phyloP scores from a whole-genome alignment of 2,329 filamentous ascomycete species.

The Domatiomyces globalis region DNA sequence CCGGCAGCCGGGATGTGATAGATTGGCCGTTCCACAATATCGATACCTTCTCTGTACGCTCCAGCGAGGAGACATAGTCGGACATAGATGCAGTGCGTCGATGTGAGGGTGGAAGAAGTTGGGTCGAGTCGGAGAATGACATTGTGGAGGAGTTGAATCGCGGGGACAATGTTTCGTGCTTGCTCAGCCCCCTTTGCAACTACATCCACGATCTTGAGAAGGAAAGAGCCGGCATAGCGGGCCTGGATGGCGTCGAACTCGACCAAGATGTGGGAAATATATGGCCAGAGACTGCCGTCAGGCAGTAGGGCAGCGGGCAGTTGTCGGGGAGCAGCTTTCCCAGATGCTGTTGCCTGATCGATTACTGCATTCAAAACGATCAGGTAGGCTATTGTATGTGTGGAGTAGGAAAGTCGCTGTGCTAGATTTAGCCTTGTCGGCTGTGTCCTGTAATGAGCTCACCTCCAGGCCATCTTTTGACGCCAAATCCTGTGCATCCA shows the following conservation, averaged over 20 bases:
- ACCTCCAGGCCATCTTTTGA: constrained; percentile 22
- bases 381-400: constrained; percentile 47
- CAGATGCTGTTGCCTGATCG: constrained; percentile 22
- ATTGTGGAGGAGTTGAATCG: constrained; percentile 28
- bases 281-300: constrained; percentile 35
- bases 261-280: constrained; percentile 37
- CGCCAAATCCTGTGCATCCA: constrained; percentile 5
- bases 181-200: constrained; percentile 23
- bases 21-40: constrained; percentile 29
- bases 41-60: constrained; percentile 27
- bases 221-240: constrained; percentile 30
- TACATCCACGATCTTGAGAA: constrained; percentile 25
- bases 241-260: constrained; percentile 37
- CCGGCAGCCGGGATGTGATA: constrained; percentile 26
- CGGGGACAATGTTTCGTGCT: constrained; percentile 24
- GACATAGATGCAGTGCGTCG: constrained; percentile 28
- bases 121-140: constrained; percentile 33
- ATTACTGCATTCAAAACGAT: constrained; percentile 40
- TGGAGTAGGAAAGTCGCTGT: not conserved
- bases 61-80: constrained; percentile 30
- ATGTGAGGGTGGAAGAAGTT: constrained; percentile 30
- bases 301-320: constrained; percentile 30
- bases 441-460: constrained; percentile 14
- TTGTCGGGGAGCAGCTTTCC: constrained; percentile 21
- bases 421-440: not conserved